Conservation (phyloP, 2,329 filamentous ascomycete genomes). For the Monilinia laxa region DNA sequence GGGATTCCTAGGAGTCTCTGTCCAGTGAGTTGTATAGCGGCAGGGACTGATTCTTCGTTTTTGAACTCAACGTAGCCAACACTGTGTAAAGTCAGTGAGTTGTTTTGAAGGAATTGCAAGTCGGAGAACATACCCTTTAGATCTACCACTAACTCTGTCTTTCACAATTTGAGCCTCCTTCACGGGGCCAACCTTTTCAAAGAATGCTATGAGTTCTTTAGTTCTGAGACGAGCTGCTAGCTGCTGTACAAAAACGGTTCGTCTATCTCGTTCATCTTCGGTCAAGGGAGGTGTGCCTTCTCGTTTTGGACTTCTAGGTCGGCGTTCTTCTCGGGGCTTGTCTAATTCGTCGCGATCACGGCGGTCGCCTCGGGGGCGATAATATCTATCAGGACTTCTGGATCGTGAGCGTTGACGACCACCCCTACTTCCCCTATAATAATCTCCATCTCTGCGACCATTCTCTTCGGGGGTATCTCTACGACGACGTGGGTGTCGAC, state of each 20-base stretch:
- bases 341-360: conserved; percentile 55
- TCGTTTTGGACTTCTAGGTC: conserved; percentile 44
- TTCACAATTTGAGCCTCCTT: conserved; percentile 99
- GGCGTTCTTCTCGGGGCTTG: conserved; percentile 45
- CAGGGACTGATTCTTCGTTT: conserved; percentile 86
- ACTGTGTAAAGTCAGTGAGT: conserved; percentile 54
- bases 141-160: conserved; percentile 92
- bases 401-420: conserved; percentile 67
- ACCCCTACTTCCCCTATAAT: conserved; percentile 55
- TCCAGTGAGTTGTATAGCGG: conserved; percentile 96
- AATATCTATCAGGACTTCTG: conserved; percentile 64
- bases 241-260: conserved; percentile 98
- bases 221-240: conserved; percentile 90
- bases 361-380: conserved; percentile 50
- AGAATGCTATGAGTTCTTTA: conserved; percentile 90
- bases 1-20: conserved; percentile 98
- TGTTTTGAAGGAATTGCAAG: conserved; percentile 4
- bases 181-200: conserved; percentile 90
- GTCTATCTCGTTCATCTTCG: conserved; percentile 93
- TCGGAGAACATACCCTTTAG: conserved; percentile 74
- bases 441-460: conserved; percentile 60
- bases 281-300: conserved; percentile 71
- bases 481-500: conserved; percentile 70
- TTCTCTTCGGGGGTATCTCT: conserved; percentile 53
- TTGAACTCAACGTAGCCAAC: conserved; percentile 99